Conservation (phyloP, 208 protist species). For the Trichomonas tenax region DNA sequence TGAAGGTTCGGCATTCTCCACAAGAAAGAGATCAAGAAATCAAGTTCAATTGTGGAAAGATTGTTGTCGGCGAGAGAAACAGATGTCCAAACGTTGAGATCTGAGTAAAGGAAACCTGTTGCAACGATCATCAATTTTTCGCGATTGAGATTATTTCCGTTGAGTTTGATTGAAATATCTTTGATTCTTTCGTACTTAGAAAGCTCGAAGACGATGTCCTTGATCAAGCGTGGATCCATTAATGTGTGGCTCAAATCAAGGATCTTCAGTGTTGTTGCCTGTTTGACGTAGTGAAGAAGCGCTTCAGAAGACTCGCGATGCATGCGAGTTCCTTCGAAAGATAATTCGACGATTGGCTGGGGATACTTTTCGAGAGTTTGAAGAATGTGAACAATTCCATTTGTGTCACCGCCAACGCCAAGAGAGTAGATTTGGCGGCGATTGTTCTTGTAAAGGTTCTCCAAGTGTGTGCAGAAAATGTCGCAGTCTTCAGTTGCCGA, state of each 20-base stretch:
- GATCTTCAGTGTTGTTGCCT: neutral
- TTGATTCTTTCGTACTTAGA: neutral
- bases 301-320: too few relatives aligned
- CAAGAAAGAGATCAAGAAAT: neutral
- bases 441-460: neutral
- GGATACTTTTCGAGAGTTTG: neutral
- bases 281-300: neutral
- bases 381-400: neutral
- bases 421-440: neutral
- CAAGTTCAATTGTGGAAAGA: neutral
- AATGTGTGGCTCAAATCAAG: neutral
- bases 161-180: neutral
- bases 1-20: neutral
- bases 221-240: neutral
- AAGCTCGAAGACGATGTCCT: neutral
- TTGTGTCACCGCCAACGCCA: neutral
- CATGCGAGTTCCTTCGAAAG: neutral
- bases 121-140: neutral
- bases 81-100: neutral
- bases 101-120: neutral
- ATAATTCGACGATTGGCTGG: neutral
- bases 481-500: neutral
- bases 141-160: neutral
- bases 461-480: neutral
- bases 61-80: neutral